Conservation (phyloP, 495 filamentous ascomycete genomes). For the Parachaetomium inaequale region DNA sequence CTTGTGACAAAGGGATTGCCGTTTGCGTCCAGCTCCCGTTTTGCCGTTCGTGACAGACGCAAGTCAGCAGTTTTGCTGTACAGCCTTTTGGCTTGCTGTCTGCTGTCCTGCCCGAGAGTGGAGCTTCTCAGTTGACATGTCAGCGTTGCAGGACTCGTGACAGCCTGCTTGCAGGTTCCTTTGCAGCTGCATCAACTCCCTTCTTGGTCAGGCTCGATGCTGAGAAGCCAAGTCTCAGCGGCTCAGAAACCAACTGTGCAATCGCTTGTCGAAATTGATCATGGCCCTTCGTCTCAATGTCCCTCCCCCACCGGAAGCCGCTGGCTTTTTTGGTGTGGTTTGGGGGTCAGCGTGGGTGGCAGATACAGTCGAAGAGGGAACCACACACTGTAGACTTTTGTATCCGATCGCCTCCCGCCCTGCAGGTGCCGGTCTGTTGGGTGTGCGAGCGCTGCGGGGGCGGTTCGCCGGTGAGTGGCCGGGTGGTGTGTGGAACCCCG, state of each 20-base stretch:
- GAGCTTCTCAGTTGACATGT: conserved; percentile 9
- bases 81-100: neutral
- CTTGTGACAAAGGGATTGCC: conserved; percentile 22
- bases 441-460: neutral
- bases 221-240: neutral
- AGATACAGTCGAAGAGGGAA: neutral
- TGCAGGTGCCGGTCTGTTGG: conserved; percentile 17
- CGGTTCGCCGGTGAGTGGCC: neutral
- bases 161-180: conserved; percentile 12
- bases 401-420: conserved; percentile 15
- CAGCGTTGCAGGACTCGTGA: conserved; percentile 16
- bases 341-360: conserved; percentile 7
- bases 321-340: neutral
- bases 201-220: neutral
- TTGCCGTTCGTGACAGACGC: conserved; percentile 8
- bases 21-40: conserved; percentile 20
- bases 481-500: conserved; percentile 17
- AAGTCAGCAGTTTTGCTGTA: neutral
- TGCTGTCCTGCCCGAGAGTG: conserved; percentile 11
- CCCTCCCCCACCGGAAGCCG: neutral
- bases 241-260: neutral
- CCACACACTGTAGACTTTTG: neutral
- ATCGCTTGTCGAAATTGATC: neutral
- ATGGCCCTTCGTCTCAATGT: neutral
- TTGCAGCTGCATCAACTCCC: conserved; percentile 2